Evolutionary conservation across 73 alveolate species (phyloP), one percentile per base, ranked within the genome.

Genomic region (Paramecium tetraurelia): DNA sequence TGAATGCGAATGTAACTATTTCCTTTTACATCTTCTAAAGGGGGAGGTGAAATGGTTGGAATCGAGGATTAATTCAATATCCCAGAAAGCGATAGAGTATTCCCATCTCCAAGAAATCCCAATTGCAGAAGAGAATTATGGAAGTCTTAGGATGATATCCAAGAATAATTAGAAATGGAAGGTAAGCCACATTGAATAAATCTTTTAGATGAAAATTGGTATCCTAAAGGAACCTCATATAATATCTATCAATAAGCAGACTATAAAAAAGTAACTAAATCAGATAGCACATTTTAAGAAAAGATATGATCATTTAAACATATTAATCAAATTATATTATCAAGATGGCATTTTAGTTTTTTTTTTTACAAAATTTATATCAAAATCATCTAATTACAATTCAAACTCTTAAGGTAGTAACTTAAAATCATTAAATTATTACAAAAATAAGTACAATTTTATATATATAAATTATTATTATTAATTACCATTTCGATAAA

Each of bases 31-130:
- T 80, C 57, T 46, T 86, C 48, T 35, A 76, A 85, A 95, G 95
- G 95, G 90, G 75, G 76, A 31, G 90, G 90, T 43, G 90, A 80
- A 80, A 80, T 80, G 90, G 70, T 43, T 31, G 70, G 90, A 50
- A 24, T 96, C 44, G 96, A 94, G 69, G 99, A 96, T 92, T 96
- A 96, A 92, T 72, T 94, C 86, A 96, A 96, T 83, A 58, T 95
- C 22, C 99, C 99, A 24, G 99, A 96, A 88, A 96, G 90, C 77
- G 97, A 38, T 86, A 96, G 98, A 95, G 95, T 96, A 33, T 96
- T 59, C 95, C 98, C 98, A 68, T 48, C 96, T 18, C 95, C 92
- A 27, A 94, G 93, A 84, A 93, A 96, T 92, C 99, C 98, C 12
- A 93, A 96, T 86, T 71, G 95, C 58, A 92, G 98, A 85, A 96